Conservation (phyloP, 768 basidiomycete species). For the Mrakia frigida region DNA sequence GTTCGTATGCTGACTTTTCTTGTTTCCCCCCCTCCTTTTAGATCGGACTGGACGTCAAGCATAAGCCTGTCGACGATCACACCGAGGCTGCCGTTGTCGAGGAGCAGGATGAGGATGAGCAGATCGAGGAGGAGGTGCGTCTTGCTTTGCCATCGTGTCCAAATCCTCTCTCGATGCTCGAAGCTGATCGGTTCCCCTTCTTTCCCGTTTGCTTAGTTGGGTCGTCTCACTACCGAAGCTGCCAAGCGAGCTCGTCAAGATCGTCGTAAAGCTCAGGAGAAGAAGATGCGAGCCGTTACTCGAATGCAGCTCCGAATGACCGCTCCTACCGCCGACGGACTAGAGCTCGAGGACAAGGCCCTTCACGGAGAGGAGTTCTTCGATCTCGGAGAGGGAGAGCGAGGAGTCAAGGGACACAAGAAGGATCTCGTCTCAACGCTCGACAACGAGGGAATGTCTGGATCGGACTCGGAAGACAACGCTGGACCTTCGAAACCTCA, state of each 20-base stretch:
- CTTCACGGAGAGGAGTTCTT: conserved; percentile 79
- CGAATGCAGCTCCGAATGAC: conserved; percentile 97
- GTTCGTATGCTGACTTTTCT: background rate
- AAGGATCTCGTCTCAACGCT: conserved; percentile 47
- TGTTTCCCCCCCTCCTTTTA: conserved; percentile 39
- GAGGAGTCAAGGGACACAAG: conserved; percentile 47
- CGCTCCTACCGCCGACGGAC: conserved; percentile 90
- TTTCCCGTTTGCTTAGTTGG: conserved; percentile 55
- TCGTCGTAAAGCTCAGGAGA: conserved; percentile 62
- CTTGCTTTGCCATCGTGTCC: background rate
- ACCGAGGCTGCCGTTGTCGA: conserved; percentile 59
- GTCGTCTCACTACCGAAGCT: conserved; percentile 72
- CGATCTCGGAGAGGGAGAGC: conserved; percentile 65
- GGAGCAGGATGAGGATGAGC: conserved; percentile 72
- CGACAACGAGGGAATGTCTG: conserved; percentile 44
- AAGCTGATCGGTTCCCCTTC: background rate
- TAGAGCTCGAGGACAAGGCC: conserved; percentile 72
- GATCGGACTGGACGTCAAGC: conserved; percentile 80
- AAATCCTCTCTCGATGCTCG: conserved; percentile 25
- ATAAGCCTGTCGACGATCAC: conserved; percentile 64
- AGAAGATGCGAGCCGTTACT: conserved; percentile 77
- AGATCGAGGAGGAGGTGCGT: conserved; percentile 79
- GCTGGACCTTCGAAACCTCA: conserved; percentile 45
- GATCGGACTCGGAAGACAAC: conserved; percentile 44
- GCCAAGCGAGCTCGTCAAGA: conserved; percentile 58